Evolutionary conservation across 768 basidiomycete genomes (phyloP).

Genomic region (Dioszegia aurantiaca): DNA sequence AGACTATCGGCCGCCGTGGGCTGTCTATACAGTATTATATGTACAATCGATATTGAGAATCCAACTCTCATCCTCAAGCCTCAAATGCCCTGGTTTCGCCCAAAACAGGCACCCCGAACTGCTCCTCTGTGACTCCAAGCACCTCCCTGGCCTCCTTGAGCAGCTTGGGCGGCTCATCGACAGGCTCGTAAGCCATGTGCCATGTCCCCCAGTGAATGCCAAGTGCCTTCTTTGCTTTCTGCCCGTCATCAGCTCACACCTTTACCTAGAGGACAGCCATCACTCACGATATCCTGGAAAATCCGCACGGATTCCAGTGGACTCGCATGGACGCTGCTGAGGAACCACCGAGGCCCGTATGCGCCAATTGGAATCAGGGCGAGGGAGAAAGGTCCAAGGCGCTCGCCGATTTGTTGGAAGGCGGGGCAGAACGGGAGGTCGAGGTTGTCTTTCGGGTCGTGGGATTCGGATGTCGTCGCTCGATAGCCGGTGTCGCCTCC

Average conservation of each 20-base stretch:
- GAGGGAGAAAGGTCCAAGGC: slow-evolving; percentile 65
- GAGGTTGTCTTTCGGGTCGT: slow-evolving; percentile 10
- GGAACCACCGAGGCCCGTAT: slow-evolving; percentile 42
- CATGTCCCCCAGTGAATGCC: slow-evolving; percentile 67
- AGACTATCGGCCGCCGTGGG: too few species aligned
- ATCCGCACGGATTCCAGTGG: slow-evolving; percentile 68
- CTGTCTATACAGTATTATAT: too few species aligned
- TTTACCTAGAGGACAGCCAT: background rate
- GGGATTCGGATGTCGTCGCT: slow-evolving; percentile 43
- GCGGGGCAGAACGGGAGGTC: slow-evolving; percentile 61
- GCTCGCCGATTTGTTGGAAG: slow-evolving; percentile 68
- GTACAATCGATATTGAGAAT: background rate
- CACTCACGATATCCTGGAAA: slow-evolving; percentile 63
- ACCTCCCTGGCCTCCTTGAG: slow-evolving; percentile 60
- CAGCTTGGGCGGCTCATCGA: slow-evolving; percentile 62
- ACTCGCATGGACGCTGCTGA: slow-evolving; percentile 64
- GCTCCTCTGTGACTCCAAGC: slow-evolving; percentile 58
- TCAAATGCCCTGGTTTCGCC: slow-evolving; percentile 59
- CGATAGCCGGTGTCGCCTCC: slow-evolving; percentile 65
- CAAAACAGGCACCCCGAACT: slow-evolving; percentile 62
- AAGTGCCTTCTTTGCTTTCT: slow-evolving; percentile 58
- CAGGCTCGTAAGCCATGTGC: slow-evolving; percentile 50
- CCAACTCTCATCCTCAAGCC: slow-evolving; percentile 6
- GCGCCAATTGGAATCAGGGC: slow-evolving; percentile 65
- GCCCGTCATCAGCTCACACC: background rate